Percentiles rank a stretch among this genome's conserved stretches.
Conservation (phyloP, 805 yeast genomes). For the Metschnikowia lachancei region DNA sequence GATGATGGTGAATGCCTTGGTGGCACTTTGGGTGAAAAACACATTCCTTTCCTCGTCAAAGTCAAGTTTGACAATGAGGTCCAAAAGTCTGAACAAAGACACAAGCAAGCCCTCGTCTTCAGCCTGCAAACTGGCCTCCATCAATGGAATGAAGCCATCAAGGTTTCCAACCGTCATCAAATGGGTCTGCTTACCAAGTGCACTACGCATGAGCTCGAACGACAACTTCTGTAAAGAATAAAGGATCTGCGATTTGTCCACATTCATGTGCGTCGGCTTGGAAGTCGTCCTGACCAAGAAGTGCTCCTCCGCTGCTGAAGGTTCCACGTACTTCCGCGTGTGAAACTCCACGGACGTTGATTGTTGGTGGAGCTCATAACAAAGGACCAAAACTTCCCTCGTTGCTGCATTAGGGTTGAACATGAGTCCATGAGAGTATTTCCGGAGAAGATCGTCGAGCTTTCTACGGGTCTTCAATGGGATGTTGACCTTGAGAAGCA, state of each 20-base stretch:
- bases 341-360: conserved; percentile 27
- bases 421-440: conserved; percentile 76
- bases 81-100: conserved; percentile 62
- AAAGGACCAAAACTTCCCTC: conserved; percentile 60
- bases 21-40: conserved; percentile 58
- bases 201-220: conserved; percentile 69
- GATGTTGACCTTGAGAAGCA: conserved; percentile 58
- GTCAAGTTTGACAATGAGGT: conserved; percentile 57
- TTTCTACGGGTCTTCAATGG: conserved; percentile 68
- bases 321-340: conserved; percentile 23
- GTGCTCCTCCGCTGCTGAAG: conserved; percentile 50
- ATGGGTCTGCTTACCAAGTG: conserved; percentile 59
- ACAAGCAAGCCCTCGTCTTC: conserved; percentile 77
- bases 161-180: conserved; percentile 60
- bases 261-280: conserved; percentile 50
- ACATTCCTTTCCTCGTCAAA: conserved; percentile 53
- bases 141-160: conserved; percentile 69
- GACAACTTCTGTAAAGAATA: conserved; percentile 71
- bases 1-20: conserved; percentile 58
- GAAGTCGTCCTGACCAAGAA: conserved; percentile 73
- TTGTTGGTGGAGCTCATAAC: conserved; percentile 68
- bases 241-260: conserved; percentile 54
- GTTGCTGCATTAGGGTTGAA: conserved; percentile 60
- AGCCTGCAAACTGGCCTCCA: conserved; percentile 58
- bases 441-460: conserved; percentile 72